Evolutionary conservation across 2,329 filamentous ascomycete species (phyloP).

Genomic region (Graphilbum ipis-grandicollis): DNA sequence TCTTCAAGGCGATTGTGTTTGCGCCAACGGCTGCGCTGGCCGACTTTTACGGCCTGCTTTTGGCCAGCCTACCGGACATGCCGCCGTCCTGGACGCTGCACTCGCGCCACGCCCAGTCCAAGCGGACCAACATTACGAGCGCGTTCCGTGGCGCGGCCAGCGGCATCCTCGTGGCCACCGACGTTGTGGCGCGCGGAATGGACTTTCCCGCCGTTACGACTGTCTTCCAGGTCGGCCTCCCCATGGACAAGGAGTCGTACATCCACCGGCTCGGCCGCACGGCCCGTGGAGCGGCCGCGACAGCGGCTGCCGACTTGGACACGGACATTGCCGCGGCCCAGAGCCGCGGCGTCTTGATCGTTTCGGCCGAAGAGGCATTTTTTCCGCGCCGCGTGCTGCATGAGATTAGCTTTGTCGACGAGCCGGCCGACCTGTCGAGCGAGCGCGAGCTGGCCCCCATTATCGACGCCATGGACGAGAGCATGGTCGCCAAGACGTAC

Average conservation of each 20-base stretch:
- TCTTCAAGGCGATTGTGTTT: constrained; percentile 75
- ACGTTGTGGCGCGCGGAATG: constrained; percentile 56
- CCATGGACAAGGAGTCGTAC: constrained; percentile 43
- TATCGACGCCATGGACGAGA: constrained; percentile 25
- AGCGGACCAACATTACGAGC: constrained; percentile 41
- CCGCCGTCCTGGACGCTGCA: constrained; percentile 28
- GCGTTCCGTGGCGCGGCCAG: constrained; percentile 32
- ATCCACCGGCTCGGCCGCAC: constrained; percentile 53
- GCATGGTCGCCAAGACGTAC: constrained; percentile 30
- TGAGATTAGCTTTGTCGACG: constrained; percentile 33
- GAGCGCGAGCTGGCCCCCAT: constrained; percentile 19
- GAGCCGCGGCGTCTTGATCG: constrained; percentile 43
- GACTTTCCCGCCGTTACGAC: constrained; percentile 54
- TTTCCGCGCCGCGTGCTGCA: constrained; percentile 33
- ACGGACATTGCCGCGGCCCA: too few species aligned
- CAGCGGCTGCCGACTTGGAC: constrained; percentile 32
- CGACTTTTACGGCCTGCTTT: constrained; percentile 30
- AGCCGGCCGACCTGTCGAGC: constrained; percentile 26
- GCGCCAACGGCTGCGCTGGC: constrained; percentile 42
- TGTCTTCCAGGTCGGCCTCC: constrained; percentile 46
- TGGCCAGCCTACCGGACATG: constrained; percentile 21
- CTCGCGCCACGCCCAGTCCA: constrained; percentile 31
- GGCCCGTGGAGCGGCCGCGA: constrained; percentile 43
- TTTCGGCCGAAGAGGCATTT: constrained; percentile 31
- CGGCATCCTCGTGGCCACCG: constrained; percentile 47